Conservation (phyloP, 2,329 filamentous ascomycete genomes). For the Dactylellina parvicollis region DNA sequence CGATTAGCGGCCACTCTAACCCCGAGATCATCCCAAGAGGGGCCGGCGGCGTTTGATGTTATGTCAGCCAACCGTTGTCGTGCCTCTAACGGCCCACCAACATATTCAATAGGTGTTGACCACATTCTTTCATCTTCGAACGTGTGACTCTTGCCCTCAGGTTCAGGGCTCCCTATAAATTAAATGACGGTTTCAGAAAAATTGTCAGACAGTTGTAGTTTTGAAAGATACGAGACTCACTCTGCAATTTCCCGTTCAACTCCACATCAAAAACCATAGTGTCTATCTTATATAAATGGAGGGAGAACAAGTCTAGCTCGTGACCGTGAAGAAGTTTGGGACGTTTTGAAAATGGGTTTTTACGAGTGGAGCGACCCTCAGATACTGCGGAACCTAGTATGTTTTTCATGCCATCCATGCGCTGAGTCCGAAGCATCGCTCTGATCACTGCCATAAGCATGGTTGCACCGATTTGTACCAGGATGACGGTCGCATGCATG, state of each 20-base stretch:
- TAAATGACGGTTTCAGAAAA: neutral
- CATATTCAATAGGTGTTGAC: neutral
- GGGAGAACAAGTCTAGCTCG: neutral
- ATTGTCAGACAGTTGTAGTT: neutral
- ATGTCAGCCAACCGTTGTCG: neutral
- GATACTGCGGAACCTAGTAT: neutral
- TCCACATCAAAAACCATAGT: neutral
- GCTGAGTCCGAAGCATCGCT: conserved; percentile 15
- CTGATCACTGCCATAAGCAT: conserved; percentile 23
- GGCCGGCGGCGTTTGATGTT: neutral
- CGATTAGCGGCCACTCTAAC: neutral
- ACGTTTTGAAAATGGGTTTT: neutral
- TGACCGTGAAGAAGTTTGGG: neutral
- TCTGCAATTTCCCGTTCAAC: neutral
- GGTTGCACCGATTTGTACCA: conserved; percentile 15
- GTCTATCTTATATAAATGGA: conserved; percentile 6
- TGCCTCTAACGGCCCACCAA: neutral
- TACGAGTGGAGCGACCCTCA: neutral
- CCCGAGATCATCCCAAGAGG: conserved; percentile 11
- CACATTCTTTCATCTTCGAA: neutral
- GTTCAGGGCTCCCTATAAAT: neutral
- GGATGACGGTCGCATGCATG: conserved; percentile 34
- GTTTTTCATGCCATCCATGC: conserved; percentile 15
- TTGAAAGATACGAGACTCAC: neutral
- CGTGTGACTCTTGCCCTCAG: no score